Evolutionary conservation across 495 filamentous ascomycete species (phyloP), one percentile per base, ranked within the genome.

Genomic region (Darksidea phi): DNA sequence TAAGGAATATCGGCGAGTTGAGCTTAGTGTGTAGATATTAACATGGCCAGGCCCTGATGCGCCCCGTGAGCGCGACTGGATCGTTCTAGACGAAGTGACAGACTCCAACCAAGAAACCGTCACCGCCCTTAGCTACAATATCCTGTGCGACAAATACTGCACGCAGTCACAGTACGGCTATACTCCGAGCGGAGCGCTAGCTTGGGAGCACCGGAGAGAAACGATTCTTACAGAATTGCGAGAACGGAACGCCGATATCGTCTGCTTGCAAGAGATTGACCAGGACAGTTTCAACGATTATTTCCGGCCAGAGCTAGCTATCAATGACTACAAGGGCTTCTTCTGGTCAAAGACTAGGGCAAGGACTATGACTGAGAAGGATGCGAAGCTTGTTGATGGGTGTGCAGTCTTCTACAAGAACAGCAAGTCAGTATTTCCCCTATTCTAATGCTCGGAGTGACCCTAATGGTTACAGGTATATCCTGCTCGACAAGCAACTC

Each of bases 391-490:
- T 15, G 91, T 98, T 5, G 94, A 98, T 77, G 94, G 94, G 17
- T 98, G 94, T 74, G 94, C 94, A 28, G 93, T 89, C 28, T 97
- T 98, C 73, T 97, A 89, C 81, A 98, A 96, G 75, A 82, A 79
- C 61, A 88, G 81, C 75, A 95, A 95, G 78, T 75, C 56, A 51
- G 70, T 57, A 5, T 26, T 28, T 10, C 7, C 15, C n/a, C 0
- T 28, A n/a, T 17, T 18, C 18, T 45, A 34, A 11, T 20, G 28
- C 21, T 7, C 46, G 21, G 21, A 7, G 48, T 56, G 11, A 21
- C 34, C 15, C 55, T 59, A 55, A 55, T 17, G 1, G 23, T 38
- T 11, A 11, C 41, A 73, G 80, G 68, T 97, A 88, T 74, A 88
- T 95, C 64, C 75, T 95, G 46, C 83, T 97, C 26, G 91, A 97